These are phyloP conservation scores for Tillandsia fasciculata DNA, from an alignment of 176 grass and related monocot species.

Conservation along the genomic window DNA sequence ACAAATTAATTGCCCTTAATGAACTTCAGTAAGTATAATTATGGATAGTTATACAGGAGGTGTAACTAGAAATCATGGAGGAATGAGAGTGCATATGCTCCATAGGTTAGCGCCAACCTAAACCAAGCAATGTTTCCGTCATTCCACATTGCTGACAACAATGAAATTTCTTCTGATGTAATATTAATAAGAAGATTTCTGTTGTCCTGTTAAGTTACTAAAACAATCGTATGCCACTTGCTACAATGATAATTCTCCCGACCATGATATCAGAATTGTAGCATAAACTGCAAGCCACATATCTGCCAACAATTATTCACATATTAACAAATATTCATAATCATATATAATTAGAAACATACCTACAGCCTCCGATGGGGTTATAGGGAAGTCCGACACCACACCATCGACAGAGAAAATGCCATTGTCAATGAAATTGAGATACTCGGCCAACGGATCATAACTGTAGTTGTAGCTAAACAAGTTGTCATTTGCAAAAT, in stretches of 20 bases:
- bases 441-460: slow-evolving; percentile 76
- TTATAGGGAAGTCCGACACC: slow-evolving; percentile 71
- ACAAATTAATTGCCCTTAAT: no score
- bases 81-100: not conserved
- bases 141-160: no score
- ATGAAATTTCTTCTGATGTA: no score
- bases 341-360: slow-evolving; percentile 19
- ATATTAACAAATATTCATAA: not conserved
- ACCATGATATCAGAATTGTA: not conserved
- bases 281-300: not conserved
- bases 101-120: not conserved
- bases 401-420: slow-evolving; percentile 88
- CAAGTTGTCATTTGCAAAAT: slow-evolving; percentile 64
- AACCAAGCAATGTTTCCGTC: not conserved
- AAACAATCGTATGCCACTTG: no score
- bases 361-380: slow-evolving; percentile 65
- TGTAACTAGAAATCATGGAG: no score
- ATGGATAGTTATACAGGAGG: no score
- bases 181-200: no score
- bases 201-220: no score
- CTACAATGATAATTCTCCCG: not conserved
- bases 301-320: not conserved
- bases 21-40: no score
- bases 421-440: slow-evolving; percentile 68
- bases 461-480: slow-evolving; percentile 84